Base-by-base conservation (phyloP, 352 stramenopile species). In the Globisporangium mamillatum region DNA sequence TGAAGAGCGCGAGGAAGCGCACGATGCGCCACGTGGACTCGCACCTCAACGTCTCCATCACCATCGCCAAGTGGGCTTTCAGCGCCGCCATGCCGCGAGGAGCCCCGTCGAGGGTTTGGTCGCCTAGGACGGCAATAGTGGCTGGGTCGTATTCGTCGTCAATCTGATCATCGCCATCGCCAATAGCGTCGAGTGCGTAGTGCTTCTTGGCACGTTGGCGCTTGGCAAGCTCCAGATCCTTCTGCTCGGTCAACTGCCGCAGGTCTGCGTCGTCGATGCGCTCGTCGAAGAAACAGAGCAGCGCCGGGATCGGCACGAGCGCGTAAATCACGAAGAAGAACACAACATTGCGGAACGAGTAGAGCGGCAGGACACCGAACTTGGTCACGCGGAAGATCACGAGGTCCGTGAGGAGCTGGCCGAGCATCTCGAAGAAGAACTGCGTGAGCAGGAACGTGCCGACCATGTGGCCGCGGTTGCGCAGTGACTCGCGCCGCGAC, bases 1-100 rank as follows among this genome's bases (percentile, higher is more conserved):
- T 72, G 63, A 87, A 86, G 22, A 88, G 53, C 46, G 77, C 78
- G 61, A 92, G 76, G 62, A 92, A 92, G 9, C 73, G 77, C 52
- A 87, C 73, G 53, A 89, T 57, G 29, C 64, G 55, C 38, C 71
- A 77, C n/a, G 77, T 87, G 0, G 82, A 83, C 8, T 75, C 63
- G 24, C 77, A 74, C 27, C 66, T 66, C 0, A 89, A 34, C 8
- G 72, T 70, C 14, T n/a, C 56, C 29, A 75, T 75, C 22, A 89
- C 41, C 60, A 60, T 25, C 56, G 32, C 68, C 60, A 77, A 25
- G 75, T 57, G 67, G 48, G 22, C 27, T 18, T 18, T 63, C 25
- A 55, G 36, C 5, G 14, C 62, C 48, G 25, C 8, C 8, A 16
- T 10, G 10, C 60, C n/a, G 14, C 34, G 57, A 10, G 52, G 22